Base-by-base conservation (phyloP, 1,139 yeast genomes). In the Magnusiomyces tetraspermus region DNA sequence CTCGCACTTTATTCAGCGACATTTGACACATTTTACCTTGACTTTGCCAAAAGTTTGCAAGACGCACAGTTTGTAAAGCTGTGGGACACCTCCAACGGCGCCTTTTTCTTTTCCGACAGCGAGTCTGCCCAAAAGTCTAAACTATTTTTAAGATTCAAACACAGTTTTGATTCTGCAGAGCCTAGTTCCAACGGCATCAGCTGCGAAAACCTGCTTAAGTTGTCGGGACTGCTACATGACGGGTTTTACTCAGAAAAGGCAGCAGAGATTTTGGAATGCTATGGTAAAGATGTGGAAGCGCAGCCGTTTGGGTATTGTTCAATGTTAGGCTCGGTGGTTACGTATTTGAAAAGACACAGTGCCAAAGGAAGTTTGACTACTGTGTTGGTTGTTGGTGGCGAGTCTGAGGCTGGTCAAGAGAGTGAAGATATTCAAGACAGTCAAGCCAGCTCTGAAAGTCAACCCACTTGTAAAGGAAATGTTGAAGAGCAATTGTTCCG, bases 111-210 rank as follows among this genome's bases (percentile, higher is more conserved):
- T 17, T 33, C 49, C 3, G 49, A 36, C n/a, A 57, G 52, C 31
- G 55, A 49, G 13, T 54, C 58, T 23, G 54, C 57, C 28, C 44
- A 57, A 13, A 55, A 57, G n/a, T 50, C 50, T 19, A 58, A 61
- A 42, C 62, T 68, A 21, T 60, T 67, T 58, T 23, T 55, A 17
- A 59, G 72, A n/a, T 70, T 72, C 48, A 70, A 71, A 58, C 57
- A 60, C 33, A 69, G 68, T 21, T 67, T 67, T 52, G 75, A 71
- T 53, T 54, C 65, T n/a, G 70, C 71, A 1, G 73, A 69, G 55
- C 74, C 75, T 0, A 63, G 69, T 28, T 59, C 71, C 10, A 69
- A 71, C 46, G 71, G 71, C 6, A 63, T 71, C 0, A 61, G 73
- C 0, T 62, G 66, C 2, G 49, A 51, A 31, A 71, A 71, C 56